These are phyloP conservation scores for Orobanche coerulescens DNA, from an alignment of 257 asterid genomes.

Conservation along the genomic window DNA sequence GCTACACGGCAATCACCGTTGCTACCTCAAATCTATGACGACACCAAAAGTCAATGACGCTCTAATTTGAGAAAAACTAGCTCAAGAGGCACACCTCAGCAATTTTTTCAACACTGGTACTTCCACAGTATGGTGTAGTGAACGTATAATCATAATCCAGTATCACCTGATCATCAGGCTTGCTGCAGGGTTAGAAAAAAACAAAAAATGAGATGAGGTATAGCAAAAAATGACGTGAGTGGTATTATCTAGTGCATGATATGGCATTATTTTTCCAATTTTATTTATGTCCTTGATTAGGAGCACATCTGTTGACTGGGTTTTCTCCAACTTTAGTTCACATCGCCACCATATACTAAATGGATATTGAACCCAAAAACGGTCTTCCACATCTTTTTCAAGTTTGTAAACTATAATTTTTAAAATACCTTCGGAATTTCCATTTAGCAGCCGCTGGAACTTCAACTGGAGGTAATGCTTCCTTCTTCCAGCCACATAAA, in stretches of 20 bases:
- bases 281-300: background rate
- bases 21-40: slow-evolving; percentile 11
- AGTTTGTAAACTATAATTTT: background rate
- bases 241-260: slow-evolving; percentile 4
- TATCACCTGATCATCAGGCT: slow-evolving; percentile 77
- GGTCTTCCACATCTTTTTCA: background rate
- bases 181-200: slow-evolving; percentile 44
- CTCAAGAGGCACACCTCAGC: slow-evolving; percentile 48
- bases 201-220: slow-evolving; percentile 20
- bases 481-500: slow-evolving; percentile 84
- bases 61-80: slow-evolving; percentile 5
- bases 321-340: slow-evolving; percentile 10
- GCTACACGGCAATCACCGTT: slow-evolving; percentile 5
- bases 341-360: slow-evolving; percentile 2
- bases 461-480: slow-evolving; percentile 90
- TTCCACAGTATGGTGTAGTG: slow-evolving; percentile 91
- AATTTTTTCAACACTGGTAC: slow-evolving; percentile 42
- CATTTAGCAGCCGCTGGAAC: slow-evolving; percentile 97
- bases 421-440: slow-evolving; percentile 70
- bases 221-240: slow-evolving; percentile 2
- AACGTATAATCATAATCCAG: slow-evolving; percentile 95
- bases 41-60: slow-evolving; percentile 13
- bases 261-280: slow-evolving; percentile 3
- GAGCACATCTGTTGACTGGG: background rate
- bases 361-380: background rate